A percentile compares a stretch with the other conserved stretches of the same genome.
Conservation (phyloP, 2,329 filamentous ascomycete genomes). For the Dendryphion nanum region DNA sequence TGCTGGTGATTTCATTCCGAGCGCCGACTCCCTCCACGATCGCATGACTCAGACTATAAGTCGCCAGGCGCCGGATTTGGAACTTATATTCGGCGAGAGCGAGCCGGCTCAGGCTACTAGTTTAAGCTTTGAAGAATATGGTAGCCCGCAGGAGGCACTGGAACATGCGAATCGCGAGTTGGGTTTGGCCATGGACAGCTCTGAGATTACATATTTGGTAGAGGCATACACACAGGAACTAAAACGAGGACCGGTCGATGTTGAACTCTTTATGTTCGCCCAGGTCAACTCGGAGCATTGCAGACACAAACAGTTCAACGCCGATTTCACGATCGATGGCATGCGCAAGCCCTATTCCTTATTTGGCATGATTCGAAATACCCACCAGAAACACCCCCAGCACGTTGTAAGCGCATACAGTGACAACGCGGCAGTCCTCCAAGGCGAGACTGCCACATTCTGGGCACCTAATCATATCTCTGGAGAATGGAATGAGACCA, state of each 20-base stretch:
- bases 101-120: conserved; percentile 65
- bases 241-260: conserved; percentile 72
- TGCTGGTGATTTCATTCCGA: conserved; percentile 53
- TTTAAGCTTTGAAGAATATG: conserved; percentile 66
- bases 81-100: conserved; percentile 75
- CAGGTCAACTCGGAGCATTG: conserved; percentile 99
- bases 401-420: conserved; percentile 95
- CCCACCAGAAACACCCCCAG: conserved; percentile 73
- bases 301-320: conserved; percentile 90
- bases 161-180: conserved; percentile 79
- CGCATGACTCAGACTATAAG: conserved; percentile 91
- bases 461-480: conserved; percentile 88
- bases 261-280: conserved; percentile 98
- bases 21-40: conserved; percentile 77
- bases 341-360: conserved; percentile 74
- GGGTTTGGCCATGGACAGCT: conserved; percentile 81
- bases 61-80: conserved; percentile 64
- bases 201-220: conserved; percentile 93
- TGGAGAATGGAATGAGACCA: conserved; percentile 82
- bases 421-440: conserved; percentile 92
- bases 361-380: conserved; percentile 96
- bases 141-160: conserved; percentile 68
- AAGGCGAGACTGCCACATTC: conserved; percentile 68
- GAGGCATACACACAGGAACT: conserved; percentile 69
- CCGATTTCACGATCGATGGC: conserved; percentile 92